phyloP scores from a whole-genome alignment of 2,329 filamentous ascomycete genomes.

The Ophiosphaerella narmari region DNA sequence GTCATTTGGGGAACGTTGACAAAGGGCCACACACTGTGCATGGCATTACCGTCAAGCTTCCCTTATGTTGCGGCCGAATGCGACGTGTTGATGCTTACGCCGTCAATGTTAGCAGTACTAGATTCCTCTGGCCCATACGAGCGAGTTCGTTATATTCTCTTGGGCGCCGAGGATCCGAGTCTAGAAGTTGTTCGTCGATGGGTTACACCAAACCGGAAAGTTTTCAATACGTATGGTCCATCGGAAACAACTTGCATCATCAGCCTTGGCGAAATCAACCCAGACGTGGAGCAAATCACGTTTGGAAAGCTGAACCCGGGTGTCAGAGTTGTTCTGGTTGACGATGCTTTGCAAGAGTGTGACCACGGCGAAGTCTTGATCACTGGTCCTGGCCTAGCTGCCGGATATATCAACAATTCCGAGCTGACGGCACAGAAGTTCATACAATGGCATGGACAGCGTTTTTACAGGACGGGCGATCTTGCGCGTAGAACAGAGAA shows the following conservation, averaged over 20 bases:
- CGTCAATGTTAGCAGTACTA: slow-evolving; percentile 10
- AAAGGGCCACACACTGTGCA: slow-evolving; percentile 4
- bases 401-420: slow-evolving; percentile 11
- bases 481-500: slow-evolving; percentile 19
- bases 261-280: slow-evolving; percentile 3
- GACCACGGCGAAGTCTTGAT: slow-evolving; percentile 38
- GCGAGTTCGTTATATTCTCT: slow-evolving; percentile 3
- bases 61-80: slow-evolving; percentile 7
- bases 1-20: slow-evolving; percentile 4
- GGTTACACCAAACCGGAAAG: slow-evolving; percentile 4
- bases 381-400: slow-evolving; percentile 29
- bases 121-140: slow-evolving; percentile 7
- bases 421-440: slow-evolving; percentile 9
- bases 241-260: slow-evolving; percentile 11
- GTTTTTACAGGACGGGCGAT: slow-evolving; percentile 26
- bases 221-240: slow-evolving; percentile 12
- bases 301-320: slow-evolving; percentile 5
- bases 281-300: slow-evolving; percentile 4
- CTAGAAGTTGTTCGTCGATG: slow-evolving; percentile 3
- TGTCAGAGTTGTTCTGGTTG: slow-evolving; percentile 6
- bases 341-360: slow-evolving; percentile 18
- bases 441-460: slow-evolving; percentile 6
- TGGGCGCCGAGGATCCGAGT: slow-evolving; percentile 7
- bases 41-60: slow-evolving; percentile 11
- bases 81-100: slow-evolving; percentile 7